Evolutionary conservation across 768 basidiomycete species (phyloP).

Genomic region (Boletus rubropictus): DNA sequence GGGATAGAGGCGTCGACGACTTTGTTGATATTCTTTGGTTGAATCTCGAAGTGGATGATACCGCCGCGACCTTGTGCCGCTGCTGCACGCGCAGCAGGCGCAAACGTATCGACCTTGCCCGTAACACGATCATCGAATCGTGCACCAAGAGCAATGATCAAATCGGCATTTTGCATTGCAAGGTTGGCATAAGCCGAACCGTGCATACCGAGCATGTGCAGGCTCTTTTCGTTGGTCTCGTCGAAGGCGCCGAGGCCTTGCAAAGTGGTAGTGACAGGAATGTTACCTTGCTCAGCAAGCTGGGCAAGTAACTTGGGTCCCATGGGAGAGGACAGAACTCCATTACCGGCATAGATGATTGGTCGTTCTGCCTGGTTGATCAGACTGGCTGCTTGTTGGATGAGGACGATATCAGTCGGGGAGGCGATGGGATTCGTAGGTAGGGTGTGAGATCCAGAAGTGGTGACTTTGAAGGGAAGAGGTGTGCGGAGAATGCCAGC

Average conservation of each 20-base stretch:
- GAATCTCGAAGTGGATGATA: slow-evolving; percentile 98
- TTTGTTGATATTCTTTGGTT: slow-evolving; percentile 99
- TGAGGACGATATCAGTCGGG: slow-evolving; percentile 58
- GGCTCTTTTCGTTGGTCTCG: slow-evolving; percentile 75
- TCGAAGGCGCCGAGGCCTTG: slow-evolving; percentile 96
- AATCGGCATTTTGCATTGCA: slow-evolving; percentile 95
- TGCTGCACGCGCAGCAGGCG: slow-evolving; percentile 84
- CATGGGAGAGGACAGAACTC: slow-evolving; percentile 73
- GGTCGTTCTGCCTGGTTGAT: slow-evolving; percentile 92
- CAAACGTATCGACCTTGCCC: slow-evolving; percentile 82
- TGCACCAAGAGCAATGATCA: slow-evolving; percentile 94
- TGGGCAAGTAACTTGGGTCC: slow-evolving; percentile 79
- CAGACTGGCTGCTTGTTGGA: slow-evolving; percentile 78
- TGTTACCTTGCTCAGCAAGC: slow-evolving; percentile 80
- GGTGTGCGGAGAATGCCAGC: slow-evolving; percentile 84
- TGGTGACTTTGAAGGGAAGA: slow-evolving; percentile 79
- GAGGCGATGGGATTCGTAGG: slow-evolving; percentile 63
- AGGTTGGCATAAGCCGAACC: slow-evolving; percentile 95
- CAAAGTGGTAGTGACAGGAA: slow-evolving; percentile 94
- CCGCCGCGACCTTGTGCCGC: slow-evolving; percentile 84
- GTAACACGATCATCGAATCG: slow-evolving; percentile 99
- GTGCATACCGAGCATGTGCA: slow-evolving; percentile 99
- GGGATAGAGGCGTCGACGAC: slow-evolving; percentile 93
- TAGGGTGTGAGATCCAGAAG: slow-evolving; percentile 73
- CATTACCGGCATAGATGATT: slow-evolving; percentile 89